A percentile compares a stretch with the other conserved stretches of the same genome.
phyloP scores from a whole-genome alignment of 2,329 filamentous ascomycete genomes.

The Fusarium redolens region DNA sequence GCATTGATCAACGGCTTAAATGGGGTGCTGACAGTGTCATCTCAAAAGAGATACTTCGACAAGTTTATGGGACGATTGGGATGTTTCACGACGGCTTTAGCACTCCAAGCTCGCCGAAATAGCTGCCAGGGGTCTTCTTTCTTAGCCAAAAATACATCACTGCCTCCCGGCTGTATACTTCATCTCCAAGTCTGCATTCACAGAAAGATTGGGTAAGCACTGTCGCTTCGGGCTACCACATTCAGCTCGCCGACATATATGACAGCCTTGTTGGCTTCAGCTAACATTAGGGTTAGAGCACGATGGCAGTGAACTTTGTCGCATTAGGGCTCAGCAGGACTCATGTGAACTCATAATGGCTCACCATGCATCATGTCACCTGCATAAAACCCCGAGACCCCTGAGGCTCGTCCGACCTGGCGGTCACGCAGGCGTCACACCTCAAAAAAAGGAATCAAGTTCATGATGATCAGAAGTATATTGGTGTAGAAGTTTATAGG shows the following conservation, averaged over 20 bases:
- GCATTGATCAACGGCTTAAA: slow-evolving; percentile 45
- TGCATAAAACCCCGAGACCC: background rate
- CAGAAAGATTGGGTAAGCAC: background rate
- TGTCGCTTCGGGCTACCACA: slow-evolving; percentile 25
- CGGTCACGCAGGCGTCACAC: background rate
- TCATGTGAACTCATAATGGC: slow-evolving; percentile 13
- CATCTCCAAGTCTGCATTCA: background rate
- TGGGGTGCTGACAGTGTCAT: slow-evolving; percentile 46
- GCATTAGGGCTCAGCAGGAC: background rate
- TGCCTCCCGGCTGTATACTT: background rate
- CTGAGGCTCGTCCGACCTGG: background rate
- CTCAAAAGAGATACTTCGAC: slow-evolving; percentile 41
- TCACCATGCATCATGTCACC: background rate
- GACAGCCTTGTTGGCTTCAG: background rate
- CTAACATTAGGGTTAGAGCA: background rate
- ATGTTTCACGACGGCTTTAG: slow-evolving; percentile 30
- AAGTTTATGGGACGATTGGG: slow-evolving; percentile 36
- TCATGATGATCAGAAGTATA: background rate
- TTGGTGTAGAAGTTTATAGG: background rate
- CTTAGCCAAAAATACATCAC: background rate
- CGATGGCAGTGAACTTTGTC: background rate
- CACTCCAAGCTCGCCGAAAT: slow-evolving; percentile 4
- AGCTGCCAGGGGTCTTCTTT: background rate
- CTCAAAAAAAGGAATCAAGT: background rate
- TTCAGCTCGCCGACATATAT: slow-evolving; percentile 31